Base-by-base conservation (phyloP, 345 rosid genomes). In the Kandelia obovata region DNA sequence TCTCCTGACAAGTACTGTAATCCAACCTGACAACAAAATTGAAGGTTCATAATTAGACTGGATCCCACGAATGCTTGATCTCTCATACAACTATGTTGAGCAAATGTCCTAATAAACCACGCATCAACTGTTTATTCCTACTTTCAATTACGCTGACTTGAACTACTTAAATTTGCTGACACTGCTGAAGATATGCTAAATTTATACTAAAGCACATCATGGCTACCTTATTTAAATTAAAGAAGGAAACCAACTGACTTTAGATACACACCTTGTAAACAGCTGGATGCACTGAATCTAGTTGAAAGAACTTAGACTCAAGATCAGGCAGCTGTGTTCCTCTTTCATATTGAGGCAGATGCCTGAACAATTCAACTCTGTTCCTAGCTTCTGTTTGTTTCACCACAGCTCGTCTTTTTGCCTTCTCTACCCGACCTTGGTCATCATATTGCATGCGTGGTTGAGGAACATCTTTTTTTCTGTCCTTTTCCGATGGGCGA, bases 401-500 rank as follows among this genome's bases (percentile, higher is more conserved):
- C 5, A 92, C 96, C 66, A 95, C 92, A 19, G 96, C 87, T 28
- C 91, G 91, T 80, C 84, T 87, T 78, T 95, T 95, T 7, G 97
- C 96, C 83, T 92, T 95, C 47, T 89, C 96, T 55, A 94, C 98
- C 63, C 97, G 83, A 70, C 90, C 91, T 68, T 71, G 80, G 66
- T 93, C 98, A 82, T 93, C 97, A 63, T 90, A 90, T 47, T 93
- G 98, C 97, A 93, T 85, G 19, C 97, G 93, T 2, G 98, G 98
- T 77, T 90, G 98, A 37, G 97, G 97, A 70, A 83, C 89, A 73
- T 93, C 97, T 79, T 92, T 95, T 85, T 88, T 92, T 78, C 99
- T 84, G 57, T 89, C 99, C 74, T 95, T 95, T 74, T 91, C 99
- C 27, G 68, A 32, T 5, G 74, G 82, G 26, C 87, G 84, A 39